Evolutionary conservation across 495 filamentous ascomycete genomes (phyloP), one percentile per base, ranked within the genome.

Genomic region (Thermochaetoides thermophila): DNA sequence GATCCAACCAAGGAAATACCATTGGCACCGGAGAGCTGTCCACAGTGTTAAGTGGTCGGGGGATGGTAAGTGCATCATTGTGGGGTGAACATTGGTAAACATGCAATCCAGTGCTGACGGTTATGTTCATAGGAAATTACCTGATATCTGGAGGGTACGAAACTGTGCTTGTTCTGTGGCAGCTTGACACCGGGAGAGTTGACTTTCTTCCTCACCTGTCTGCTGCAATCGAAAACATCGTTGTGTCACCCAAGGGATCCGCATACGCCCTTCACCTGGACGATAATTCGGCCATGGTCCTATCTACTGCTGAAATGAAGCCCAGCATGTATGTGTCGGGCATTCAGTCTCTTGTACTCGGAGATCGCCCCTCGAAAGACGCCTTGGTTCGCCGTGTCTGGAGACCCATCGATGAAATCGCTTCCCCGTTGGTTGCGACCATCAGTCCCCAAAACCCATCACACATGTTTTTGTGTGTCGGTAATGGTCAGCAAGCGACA

Each of bases 121-220:
- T n/a, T n/a, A n/a, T n/a, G n/a, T n/a, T n/a, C n/a, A n/a, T 46
- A 94, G 85, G 86, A n/a, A 87, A 94, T 45, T 97, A 97, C 49
- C 53, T 96, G 20, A 76, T 97, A 20, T 96, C 89, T 25, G 89
- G 89, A 37, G 91, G 89, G 7, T 68, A 72, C 9, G 89, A 96
- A 54, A 84, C 83, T 1, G 84, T 89, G 4, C 59, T 99, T 30
- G 81, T 95, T 11, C 56, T 94, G n/a, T 99, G 86, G 85, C 89
- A 99, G 52, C 56, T 96, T 13, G 83, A 89, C 38, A 94, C 87
- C 2, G 74, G 73, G 19, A 73, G 73, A 39, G 72, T 71, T 43
- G 76, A 87, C 44, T 79, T 70, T 50, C 58, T 99, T 6, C 89
- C 89, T 1, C 85, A 99, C 64, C 67, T 99, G 23, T 78, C 78